phyloP scores from a whole-genome alignment of 1,139 yeast genomes.

The Yamadazyma pseudoaaseri region DNA sequence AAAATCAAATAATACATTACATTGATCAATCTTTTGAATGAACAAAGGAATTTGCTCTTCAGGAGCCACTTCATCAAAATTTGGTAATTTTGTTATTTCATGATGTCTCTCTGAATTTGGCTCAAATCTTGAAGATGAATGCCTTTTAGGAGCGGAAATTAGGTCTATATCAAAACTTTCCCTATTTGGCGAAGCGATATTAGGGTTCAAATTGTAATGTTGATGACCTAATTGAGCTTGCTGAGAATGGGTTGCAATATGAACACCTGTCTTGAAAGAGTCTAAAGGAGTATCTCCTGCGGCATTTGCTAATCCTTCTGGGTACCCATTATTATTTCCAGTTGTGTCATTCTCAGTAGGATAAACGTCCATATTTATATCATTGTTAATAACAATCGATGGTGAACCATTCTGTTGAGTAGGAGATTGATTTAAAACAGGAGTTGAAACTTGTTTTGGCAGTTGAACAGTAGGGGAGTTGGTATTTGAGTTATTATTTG shows the following conservation, averaged over 20 bases:
- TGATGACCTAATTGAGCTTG: slow-evolving; percentile 26
- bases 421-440: slow-evolving; percentile 8
- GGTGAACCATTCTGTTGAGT: slow-evolving; percentile 11
- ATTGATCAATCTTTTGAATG: slow-evolving; percentile 86
- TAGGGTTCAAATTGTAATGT: slow-evolving; percentile 36
- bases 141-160: slow-evolving; percentile 77
- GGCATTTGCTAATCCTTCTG: not conserved
- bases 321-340: slow-evolving; percentile 6
- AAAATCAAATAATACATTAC: slow-evolving; percentile 92
- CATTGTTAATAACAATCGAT: slow-evolving; percentile 18
- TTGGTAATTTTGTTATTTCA: slow-evolving; percentile 79
- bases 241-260: slow-evolving; percentile 26
- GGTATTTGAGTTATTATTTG: slow-evolving; percentile 3
- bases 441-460: slow-evolving; percentile 12
- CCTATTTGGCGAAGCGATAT: slow-evolving; percentile 44
- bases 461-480: slow-evolving; percentile 14
- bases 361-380: slow-evolving; percentile 23
- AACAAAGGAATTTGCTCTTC: slow-evolving; percentile 82
- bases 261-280: slow-evolving; percentile 14
- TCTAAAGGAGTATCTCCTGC: slow-evolving; percentile 10
- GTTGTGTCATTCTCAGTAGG: slow-evolving; percentile 25
- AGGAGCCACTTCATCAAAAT: slow-evolving; percentile 86
- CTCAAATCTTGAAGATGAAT: slow-evolving; percentile 90
- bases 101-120: slow-evolving; percentile 63
- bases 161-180: slow-evolving; percentile 47